Percentiles rank a stretch among this genome's conserved stretches.
phyloP scores from a whole-genome alignment of 768 basidiomycete genomes.

The Hypsizygus marmoreus region DNA sequence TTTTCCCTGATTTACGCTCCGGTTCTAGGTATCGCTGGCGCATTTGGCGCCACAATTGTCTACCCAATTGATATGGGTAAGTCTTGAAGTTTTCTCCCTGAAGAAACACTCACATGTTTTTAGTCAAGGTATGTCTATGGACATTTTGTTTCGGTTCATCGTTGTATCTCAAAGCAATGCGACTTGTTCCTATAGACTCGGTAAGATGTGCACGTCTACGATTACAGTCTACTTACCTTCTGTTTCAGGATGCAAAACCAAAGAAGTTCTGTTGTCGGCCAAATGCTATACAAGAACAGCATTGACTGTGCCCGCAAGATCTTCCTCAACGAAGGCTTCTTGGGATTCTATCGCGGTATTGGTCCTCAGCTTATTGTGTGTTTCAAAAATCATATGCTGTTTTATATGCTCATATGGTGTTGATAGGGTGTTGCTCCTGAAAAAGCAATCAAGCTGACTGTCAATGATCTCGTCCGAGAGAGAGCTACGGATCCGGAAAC shows the following conservation, averaged over 20 bases:
- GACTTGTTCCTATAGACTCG: slow-evolving; percentile 48
- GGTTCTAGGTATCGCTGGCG: slow-evolving; percentile 83
- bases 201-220: slow-evolving; percentile 32
- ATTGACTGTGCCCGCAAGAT: slow-evolving; percentile 93
- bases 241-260: slow-evolving; percentile 90
- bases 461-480: slow-evolving; percentile 88
- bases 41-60: slow-evolving; percentile 94
- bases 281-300: slow-evolving; percentile 96
- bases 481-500: slow-evolving; percentile 93
- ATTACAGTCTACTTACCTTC: slow-evolving; percentile 3
- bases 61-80: slow-evolving; percentile 94
- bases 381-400: slow-evolving; percentile 1
- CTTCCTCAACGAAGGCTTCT: slow-evolving; percentile 88
- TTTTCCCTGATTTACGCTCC: slow-evolving; percentile 18
- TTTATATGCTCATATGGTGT: slow-evolving; percentile 3
- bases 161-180: not conserved
- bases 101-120: slow-evolving; percentile 14
- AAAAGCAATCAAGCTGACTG: slow-evolving; percentile 97
- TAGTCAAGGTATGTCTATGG: slow-evolving; percentile 68
- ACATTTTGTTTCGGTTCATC: not conserved
- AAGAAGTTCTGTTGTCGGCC: slow-evolving; percentile 93
- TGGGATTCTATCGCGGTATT: slow-evolving; percentile 96
- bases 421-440: slow-evolving; percentile 90
- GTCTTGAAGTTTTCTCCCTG: slow-evolving; percentile 26
- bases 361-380: slow-evolving; percentile 90